Evolutionary conservation across 2,329 filamentous ascomycete genomes (phyloP), one percentile per base, ranked within the genome.

Genomic region (Trichoderma guizhouense): DNA sequence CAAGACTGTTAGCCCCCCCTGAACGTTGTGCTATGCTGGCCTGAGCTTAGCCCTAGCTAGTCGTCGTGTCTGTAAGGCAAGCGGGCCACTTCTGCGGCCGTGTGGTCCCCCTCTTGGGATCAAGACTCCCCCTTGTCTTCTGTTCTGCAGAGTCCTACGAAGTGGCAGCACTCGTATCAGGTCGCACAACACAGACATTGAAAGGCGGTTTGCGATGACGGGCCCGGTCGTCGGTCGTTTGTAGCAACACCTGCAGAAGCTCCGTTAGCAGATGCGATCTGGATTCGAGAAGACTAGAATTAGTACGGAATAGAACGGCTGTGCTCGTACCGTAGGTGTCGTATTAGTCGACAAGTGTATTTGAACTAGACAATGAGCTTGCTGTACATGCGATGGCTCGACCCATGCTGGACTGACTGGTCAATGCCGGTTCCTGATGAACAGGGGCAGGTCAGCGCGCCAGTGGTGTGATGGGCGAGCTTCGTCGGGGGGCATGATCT

Each of bases 61-160:
- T 21, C 32, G 32, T 39, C 32, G 51, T 47, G 36, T 39, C 53
- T 62, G 30, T 55, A 62, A 43, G 70, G 62, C 63, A 32, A 51
- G 65, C 71, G 71, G 71, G 57, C 71, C 71, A 72, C 71, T 36
- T n/a, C 71, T 72, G 71, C 71, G 71, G 57, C 71, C 71, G 57
- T 55, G 51, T 71, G 47, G 51, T 51, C 65, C 71, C 36, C 18
- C 12, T 39, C 28, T 24, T 32, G 55, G 28, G 55, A 32, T 21
- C 18, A 60, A 12, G n/a, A 11, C n/a, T 51, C 43, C 43, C 8
- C 18, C 43, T 21, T 51, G 43, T 47, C 43, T 11, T 51, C 2
- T 12, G 43, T 51, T 21, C n/a, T 51, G 18, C 15, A 18, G 36
- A 39, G 43, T 47, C 18, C 18, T 39, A 39, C 43, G n/a, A 12